phyloP scores from a whole-genome alignment of 106 monocot species.

The Amphibolis antarctica region DNA sequence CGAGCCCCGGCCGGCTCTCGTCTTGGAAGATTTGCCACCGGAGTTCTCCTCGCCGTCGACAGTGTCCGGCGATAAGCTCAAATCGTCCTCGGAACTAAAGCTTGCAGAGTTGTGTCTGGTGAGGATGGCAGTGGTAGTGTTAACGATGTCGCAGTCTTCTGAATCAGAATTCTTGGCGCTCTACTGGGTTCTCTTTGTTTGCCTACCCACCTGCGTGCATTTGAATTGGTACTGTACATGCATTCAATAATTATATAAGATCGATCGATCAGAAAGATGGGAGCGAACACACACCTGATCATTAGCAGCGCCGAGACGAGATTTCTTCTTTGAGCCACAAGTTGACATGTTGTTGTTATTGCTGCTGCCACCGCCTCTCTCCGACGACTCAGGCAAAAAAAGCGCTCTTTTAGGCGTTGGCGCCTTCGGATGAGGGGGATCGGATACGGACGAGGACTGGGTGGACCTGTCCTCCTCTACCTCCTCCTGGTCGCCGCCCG shows the following conservation, averaged over 20 bases:
- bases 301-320: background rate
- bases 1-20: conserved; percentile 18
- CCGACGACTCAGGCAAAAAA: background rate
- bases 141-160: conserved; percentile 7
- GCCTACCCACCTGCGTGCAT: conserved; percentile 6
- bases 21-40: conserved; percentile 3
- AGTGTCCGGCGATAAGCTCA: background rate
- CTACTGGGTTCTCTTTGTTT: conserved; percentile 6
- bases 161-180: background rate
- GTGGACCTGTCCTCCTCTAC: too few relatives aligned
- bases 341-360: background rate
- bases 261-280: background rate
- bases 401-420: conserved; percentile 1
- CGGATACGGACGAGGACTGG: background rate
- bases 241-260: background rate
- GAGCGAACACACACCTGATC: background rate
- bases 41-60: conserved; percentile 3
- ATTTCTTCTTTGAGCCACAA: conserved; percentile 2
- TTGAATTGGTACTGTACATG: background rate
- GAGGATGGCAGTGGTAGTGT: background rate
- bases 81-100: conserved; percentile 13
- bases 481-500: background rate
- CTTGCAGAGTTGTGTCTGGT: conserved; percentile 1
- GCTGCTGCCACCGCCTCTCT: background rate
- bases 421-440: background rate